Evolutionary conservation across 495 filamentous ascomycete genomes (phyloP).

Genomic region (Daldinia loculata): DNA sequence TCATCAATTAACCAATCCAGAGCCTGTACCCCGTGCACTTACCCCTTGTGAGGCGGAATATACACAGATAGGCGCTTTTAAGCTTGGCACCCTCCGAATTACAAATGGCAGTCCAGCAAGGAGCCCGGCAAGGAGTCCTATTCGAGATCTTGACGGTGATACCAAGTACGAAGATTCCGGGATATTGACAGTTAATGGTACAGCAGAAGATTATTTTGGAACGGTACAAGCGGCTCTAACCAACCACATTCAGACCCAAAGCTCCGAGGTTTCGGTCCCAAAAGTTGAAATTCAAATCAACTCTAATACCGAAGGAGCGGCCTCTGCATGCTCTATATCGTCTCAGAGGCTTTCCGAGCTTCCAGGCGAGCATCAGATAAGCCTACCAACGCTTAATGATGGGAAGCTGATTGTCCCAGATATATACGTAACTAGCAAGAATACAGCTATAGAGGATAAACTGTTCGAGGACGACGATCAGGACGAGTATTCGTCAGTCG

Average conservation of each 20-base stretch:
- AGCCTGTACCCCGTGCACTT: slow-evolving; percentile 48
- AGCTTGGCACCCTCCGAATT: slow-evolving; percentile 65
- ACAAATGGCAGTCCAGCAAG: slow-evolving; percentile 62
- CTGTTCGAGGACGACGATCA: slow-evolving; percentile 58
- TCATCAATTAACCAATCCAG: slow-evolving; percentile 33
- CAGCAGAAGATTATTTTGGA: slow-evolving; percentile 12
- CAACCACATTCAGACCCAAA: background rate
- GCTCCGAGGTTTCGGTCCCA: background rate
- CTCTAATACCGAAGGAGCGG: slow-evolving; percentile 46
- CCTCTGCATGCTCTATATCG: slow-evolving; percentile 28
- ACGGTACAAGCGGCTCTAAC: background rate
- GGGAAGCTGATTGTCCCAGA: slow-evolving; percentile 36
- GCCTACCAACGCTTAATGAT: slow-evolving; percentile 7
- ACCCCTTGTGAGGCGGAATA: slow-evolving; percentile 61
- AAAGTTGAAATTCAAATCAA: slow-evolving; percentile 7
- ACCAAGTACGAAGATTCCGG: background rate
- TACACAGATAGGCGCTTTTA: slow-evolving; percentile 65
- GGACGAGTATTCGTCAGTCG: slow-evolving; percentile 47
- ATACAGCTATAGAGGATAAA: slow-evolving; percentile 57
- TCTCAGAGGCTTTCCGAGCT: background rate
- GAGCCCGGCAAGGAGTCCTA: slow-evolving; percentile 40
- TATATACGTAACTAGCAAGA: slow-evolving; percentile 57
- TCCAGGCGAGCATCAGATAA: slow-evolving; percentile 16
- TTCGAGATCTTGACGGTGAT: slow-evolving; percentile 14
- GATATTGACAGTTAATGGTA: background rate